These are phyloP conservation scores for Cystofilobasidium macerans DNA, from an alignment of 768 basidiomycete species.

Conservation along the genomic window DNA sequence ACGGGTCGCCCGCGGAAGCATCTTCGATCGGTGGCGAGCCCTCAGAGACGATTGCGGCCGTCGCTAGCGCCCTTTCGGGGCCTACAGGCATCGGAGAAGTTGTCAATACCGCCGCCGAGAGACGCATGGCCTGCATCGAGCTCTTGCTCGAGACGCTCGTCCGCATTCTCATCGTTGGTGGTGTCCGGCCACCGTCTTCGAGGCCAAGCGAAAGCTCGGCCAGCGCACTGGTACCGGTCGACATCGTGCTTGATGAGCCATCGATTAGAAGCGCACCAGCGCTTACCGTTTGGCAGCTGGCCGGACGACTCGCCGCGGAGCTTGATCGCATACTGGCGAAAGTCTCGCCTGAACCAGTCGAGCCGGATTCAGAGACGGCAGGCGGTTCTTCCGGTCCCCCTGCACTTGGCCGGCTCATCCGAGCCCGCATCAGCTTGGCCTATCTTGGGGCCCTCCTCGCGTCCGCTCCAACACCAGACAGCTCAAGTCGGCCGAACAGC, in stretches of 20 bases:
- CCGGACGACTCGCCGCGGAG: not conserved
- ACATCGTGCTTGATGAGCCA: not conserved
- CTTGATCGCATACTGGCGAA: no score
- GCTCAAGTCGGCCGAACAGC: no score
- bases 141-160: not conserved
- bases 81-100: no score
- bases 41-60: no score
- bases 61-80: no score
- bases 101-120: no score
- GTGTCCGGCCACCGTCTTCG: not conserved
- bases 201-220: no score
- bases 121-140: not conserved
- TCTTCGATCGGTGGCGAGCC: no score
- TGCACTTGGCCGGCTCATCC: not conserved
- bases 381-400: not conserved
- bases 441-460: slow-evolving; percentile 22
- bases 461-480: not conserved
- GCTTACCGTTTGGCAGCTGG: slow-evolving; percentile 1
- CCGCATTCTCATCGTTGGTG: slow-evolving; percentile 11
- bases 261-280: not conserved
- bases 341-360: no score
- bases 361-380: not conserved
- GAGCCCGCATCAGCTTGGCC: slow-evolving; percentile 5
- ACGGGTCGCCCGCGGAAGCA: no score
- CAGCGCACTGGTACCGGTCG: not conserved